Base-by-base conservation (phyloP, 768 basidiomycete genomes). In the Mycena pura region DNA sequence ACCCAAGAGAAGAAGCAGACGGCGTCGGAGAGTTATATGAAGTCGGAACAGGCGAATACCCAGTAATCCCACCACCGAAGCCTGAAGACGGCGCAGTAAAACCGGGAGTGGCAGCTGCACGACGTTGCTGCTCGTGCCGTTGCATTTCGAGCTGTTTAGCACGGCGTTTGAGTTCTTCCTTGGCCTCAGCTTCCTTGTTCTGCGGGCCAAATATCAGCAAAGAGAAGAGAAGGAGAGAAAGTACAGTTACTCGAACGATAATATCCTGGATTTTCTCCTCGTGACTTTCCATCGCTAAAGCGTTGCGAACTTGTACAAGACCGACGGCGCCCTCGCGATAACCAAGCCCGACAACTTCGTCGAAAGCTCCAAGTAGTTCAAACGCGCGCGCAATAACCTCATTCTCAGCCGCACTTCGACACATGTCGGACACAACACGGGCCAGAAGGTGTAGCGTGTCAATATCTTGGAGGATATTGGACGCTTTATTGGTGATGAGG, bases 131-230 rank as follows among this genome's bases (percentile, higher is more conserved):
- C 72, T 99, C 96, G 31, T 96, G 84, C 39, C 96, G 88, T 72
- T 99, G 97, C 88, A 97, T 92, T 76, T 99, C 97, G 62, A 99
- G 87, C 70, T 98, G 95, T 73, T 97, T 97, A 0, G 97, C 96
- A 28, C 96, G 90, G 38, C 97, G 88, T 74, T 99, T 99, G 72
- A 99, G 90, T 71, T 98, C 96, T 73, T 99, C 97, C 73, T 99
- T 99, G 2, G 96, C 97, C 70, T 99, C 97, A 6, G 95, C 95
- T 77, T 99, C 97, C 77, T 99, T 99, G 81, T 99, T 99, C 91
- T 96, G 47, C 39, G 27, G 24, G 45, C 25, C 31, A 19, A 13
- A 34, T 55, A 44, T 59, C 13, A 39, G 61, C 25, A 52, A 36
- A 22, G 2, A 56, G 14, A 41, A 3, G 34, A 47, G 19, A 47